Percentiles rank a stretch among this genome's conserved stretches.
phyloP scores from a whole-genome alignment of 1,139 yeast genomes.

The Taphrina wiesneri region DNA sequence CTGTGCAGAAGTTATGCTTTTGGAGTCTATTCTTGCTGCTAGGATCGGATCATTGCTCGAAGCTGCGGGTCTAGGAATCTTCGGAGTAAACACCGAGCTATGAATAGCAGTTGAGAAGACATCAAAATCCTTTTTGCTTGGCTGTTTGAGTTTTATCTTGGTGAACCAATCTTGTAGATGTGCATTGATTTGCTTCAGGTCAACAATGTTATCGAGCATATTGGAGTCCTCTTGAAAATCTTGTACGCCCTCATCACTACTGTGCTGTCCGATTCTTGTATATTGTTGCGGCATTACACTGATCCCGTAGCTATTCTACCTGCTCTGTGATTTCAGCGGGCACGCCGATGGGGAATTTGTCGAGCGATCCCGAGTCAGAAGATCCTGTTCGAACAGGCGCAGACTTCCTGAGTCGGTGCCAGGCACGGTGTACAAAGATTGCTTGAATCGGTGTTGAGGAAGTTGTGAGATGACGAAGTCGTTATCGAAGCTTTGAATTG shows the following conservation, averaged over 20 bases:
- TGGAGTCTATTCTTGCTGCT: neutral
- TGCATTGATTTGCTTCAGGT: conserved; percentile 33
- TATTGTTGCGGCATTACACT: conserved; percentile 13
- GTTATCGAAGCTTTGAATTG: no score
- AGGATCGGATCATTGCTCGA: neutral
- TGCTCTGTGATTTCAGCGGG: neutral
- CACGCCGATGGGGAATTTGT: neutral
- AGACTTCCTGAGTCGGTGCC: no score
- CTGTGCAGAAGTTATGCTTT: conserved; percentile 46
- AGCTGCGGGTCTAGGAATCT: neutral
- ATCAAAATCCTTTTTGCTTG: conserved; percentile 20
- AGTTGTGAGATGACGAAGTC: neutral
- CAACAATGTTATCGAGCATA: conserved; percentile 32
- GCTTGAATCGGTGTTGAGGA: neutral
- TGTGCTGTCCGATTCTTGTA: neutral
- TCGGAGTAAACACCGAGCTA: conserved; percentile 29
- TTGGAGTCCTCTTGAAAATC: conserved; percentile 9
- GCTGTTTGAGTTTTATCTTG: conserved; percentile 18
- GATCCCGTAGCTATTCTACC: neutral
- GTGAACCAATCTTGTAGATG: conserved; percentile 35
- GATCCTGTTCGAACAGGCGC: no score
- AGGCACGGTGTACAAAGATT: no score
- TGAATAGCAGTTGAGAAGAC: conserved; percentile 20
- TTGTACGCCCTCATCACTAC: conserved; percentile 7
- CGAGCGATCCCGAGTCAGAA: no score